Percentiles rank a stretch among this genome's conserved stretches.
These are phyloP conservation scores for Fusarium keratoplasticum DNA, from an alignment of 2,329 filamentous ascomycete genomes.

Conservation along the genomic window DNA sequence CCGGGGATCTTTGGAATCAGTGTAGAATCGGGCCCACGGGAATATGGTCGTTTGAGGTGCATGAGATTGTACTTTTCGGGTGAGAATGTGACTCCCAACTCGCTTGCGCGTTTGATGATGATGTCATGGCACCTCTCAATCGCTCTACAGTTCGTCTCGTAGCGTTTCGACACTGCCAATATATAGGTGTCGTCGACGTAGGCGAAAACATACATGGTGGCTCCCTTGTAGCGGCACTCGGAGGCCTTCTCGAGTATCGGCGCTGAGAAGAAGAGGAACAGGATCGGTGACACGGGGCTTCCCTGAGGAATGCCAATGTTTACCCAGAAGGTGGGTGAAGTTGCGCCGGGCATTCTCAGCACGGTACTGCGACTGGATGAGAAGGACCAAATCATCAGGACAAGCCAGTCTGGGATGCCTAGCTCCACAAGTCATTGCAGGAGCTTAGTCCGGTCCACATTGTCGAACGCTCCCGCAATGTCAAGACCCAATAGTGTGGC, in stretches of 20 bases:
- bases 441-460: not conserved
- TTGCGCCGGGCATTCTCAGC: not conserved
- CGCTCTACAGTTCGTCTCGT: constrained; percentile 3
- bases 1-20: constrained; percentile 4
- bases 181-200: constrained; percentile 17
- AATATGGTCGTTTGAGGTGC: not conserved
- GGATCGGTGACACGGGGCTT: not conserved
- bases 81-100: not conserved
- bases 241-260: not conserved
- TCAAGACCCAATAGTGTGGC: constrained; percentile 11
- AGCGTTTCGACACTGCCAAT: not conserved
- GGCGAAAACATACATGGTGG: not conserved
- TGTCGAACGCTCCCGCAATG: constrained; percentile 10
- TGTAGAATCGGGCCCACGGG: not conserved
- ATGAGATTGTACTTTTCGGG: constrained; percentile 13
- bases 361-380: not conserved
- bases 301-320: constrained; percentile 27
- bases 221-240: not conserved
- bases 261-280: constrained; percentile 20
- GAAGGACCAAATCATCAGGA: constrained; percentile 7
- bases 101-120: not conserved
- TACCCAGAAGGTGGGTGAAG: not conserved
- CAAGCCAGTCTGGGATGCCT: constrained; percentile 3
- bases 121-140: not conserved
- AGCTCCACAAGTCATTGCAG: not conserved